These are phyloP conservation scores for sorghum (Sorghum bicolor) DNA, from an alignment of 176 grass and related monocot genomes.

Conservation along the genomic window Sorghum_bicolor_NCBIv3 NC_012871.2:63079001-63079500, in stretches of 20 bases:
- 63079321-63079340: not conserved
- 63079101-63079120: constrained; percentile 14
- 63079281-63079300: not conserved
- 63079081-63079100: constrained; percentile 7
- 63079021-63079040: not conserved
- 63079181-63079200: not conserved
- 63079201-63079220: not conserved
- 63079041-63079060: not conserved
- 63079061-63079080: not conserved
- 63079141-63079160: not conserved
- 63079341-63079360: not conserved
- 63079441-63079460: not conserved
- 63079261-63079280: not conserved
- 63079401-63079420: not conserved
- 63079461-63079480: constrained; percentile 26
- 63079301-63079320: not conserved
- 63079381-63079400: not conserved
- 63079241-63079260: not conserved
- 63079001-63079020: not conserved
- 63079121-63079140: not conserved
- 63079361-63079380: not conserved
- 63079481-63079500: constrained; percentile 26
- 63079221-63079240: not conserved
- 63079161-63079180: not conserved
- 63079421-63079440: not conserved